These are phyloP conservation scores for Erodium maritimum DNA, from an alignment of 345 rosid genomes.

Conservation along the genomic window DNA sequence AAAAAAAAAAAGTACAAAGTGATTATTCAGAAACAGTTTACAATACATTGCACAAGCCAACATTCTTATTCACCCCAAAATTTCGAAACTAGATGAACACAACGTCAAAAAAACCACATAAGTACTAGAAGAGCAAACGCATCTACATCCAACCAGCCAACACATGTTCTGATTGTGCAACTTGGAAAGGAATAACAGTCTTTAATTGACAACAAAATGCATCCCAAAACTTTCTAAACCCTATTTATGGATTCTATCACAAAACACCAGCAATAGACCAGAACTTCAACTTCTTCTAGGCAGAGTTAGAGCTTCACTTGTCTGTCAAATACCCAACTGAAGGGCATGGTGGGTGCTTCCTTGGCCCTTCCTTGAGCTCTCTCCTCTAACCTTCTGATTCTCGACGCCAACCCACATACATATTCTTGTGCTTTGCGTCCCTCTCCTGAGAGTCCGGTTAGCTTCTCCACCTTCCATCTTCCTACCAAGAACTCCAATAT, in stretches of 20 bases:
- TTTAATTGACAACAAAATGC: too few relatives aligned
- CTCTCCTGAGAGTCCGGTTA: constrained; percentile 63
- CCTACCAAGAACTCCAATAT: constrained; percentile 78
- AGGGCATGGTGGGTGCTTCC: constrained; percentile 41
- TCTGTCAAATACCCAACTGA: constrained; percentile 78
- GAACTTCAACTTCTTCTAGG: background rate
- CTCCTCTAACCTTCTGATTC: constrained; percentile 76
- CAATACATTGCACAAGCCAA: too few relatives aligned
- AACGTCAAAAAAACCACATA: too few relatives aligned
- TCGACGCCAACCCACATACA: constrained; percentile 55
- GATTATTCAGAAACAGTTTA: too few relatives aligned
- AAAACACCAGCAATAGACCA: background rate
- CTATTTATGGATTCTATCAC: background rate
- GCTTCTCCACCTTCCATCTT: constrained; percentile 54
- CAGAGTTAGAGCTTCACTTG: constrained; percentile 45
- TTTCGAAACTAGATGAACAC: too few relatives aligned
- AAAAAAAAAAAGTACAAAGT: too few relatives aligned
- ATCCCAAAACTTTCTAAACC: background rate
- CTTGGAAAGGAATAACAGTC: background rate
- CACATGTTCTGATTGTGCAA: background rate
- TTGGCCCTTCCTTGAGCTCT: constrained; percentile 72
- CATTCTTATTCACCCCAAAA: too few relatives aligned
- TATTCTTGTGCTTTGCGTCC: constrained; percentile 82
- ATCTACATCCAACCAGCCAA: too few relatives aligned
- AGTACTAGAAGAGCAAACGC: too few relatives aligned